Base-by-base conservation (phyloP, 163 green algal species). In the Chlorella variabilis region DNA sequence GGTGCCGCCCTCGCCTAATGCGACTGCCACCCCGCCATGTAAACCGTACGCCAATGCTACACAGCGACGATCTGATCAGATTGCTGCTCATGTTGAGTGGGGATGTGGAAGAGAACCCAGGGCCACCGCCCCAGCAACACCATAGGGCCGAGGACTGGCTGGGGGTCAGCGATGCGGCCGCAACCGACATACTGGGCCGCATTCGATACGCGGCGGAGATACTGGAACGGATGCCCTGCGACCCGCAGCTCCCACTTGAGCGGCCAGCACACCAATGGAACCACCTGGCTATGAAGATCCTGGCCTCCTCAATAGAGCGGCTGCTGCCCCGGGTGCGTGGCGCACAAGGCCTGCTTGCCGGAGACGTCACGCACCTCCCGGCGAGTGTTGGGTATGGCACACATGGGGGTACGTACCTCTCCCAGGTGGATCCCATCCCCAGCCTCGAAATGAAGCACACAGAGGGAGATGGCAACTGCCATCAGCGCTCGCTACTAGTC, bases 31-130 rank as follows among this genome's bases (percentile, higher is more conserved):
- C n/a, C n/a, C n/a, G n/a, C n/a, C n/a, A n/a, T n/a, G n/a, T n/a
- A n/a, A n/a, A n/a, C n/a, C n/a, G n/a, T n/a, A n/a, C n/a, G n/a
- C n/a, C n/a, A n/a, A n/a, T n/a, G n/a, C n/a, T n/a, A n/a, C n/a
- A n/a, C n/a, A n/a, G n/a, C n/a, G n/a, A n/a, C n/a, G n/a, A n/a
- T n/a, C n/a, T n/a, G n/a, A n/a, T n/a, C n/a, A n/a, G n/a, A n/a
- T n/a, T 69, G 61, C 61, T 69, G 11, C 31, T 69, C 31, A 11
- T 69, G 7, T 4, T 69, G 13, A 27, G 29, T 45, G 29, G 29
- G 31, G 61, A 69, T 27, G 61, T 69, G 17, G 61, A 69, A 27
- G 29, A 42, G 18, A 69, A 69, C 61, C 61, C 61, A 41, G 61
- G 61, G 4, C 61, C 61, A 23, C 15, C 6, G 8, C 39, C 3